A percentile compares a stretch with the other conserved stretches of the same genome.
phyloP scores from a whole-genome alignment of 2,329 filamentous ascomycete genomes.

The Fusarium scirpi region DNA sequence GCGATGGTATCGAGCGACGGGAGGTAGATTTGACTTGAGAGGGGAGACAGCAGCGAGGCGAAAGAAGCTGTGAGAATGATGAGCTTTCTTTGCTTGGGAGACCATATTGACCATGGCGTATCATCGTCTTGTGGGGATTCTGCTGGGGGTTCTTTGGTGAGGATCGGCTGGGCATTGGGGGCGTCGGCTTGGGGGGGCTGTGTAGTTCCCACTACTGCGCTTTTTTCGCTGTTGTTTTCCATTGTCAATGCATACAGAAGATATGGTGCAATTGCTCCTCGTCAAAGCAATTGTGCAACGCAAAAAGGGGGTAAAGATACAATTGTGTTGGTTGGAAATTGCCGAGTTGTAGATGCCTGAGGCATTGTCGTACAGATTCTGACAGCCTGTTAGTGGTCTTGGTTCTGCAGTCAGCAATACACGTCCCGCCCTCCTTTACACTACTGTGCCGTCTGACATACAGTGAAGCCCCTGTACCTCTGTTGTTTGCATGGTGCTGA shows the following conservation, averaged over 20 bases:
- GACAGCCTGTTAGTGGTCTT: no score
- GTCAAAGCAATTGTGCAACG: not conserved
- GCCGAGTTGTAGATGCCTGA: not conserved
- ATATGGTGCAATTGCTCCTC: not conserved
- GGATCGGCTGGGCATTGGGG: not conserved
- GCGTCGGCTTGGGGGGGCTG: not conserved
- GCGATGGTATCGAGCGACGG: not conserved
- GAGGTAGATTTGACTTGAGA: not conserved
- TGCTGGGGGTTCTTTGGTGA: not conserved
- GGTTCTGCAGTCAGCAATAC: no score
- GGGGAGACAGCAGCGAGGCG: not conserved
- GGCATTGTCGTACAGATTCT: not conserved
- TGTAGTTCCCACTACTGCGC: not conserved
- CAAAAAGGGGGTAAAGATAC: not conserved
- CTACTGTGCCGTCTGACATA: no score
- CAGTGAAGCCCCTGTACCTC: no score
- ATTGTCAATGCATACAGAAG: not conserved
- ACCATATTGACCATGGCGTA: not conserved
- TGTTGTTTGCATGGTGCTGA: no score
- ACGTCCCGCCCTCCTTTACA: no score
- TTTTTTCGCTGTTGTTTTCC: not conserved
- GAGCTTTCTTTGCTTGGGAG: not conserved
- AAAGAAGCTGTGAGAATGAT: not conserved
- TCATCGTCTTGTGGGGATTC: not conserved
- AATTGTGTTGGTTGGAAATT: not conserved